Base-by-base conservation (phyloP, 495 filamentous ascomycete species). In the Trichoderma parareesei region DNA sequence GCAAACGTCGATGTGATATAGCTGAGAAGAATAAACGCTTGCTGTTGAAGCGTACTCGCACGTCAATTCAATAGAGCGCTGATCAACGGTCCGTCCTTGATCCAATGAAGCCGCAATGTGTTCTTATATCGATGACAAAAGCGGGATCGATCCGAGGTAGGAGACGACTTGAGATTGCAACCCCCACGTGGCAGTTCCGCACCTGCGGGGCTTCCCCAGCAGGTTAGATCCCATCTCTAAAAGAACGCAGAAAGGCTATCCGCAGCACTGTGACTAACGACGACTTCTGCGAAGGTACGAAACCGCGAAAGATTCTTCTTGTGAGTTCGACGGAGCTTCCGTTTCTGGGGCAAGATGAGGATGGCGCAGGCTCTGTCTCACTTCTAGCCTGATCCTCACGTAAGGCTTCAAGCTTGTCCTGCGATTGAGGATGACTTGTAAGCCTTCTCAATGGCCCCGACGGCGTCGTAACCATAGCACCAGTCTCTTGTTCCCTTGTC, bases 181-280 rank as follows among this genome's bases (percentile, higher is more conserved):
- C 53, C 53, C 53, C 53, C 53, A 57, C 53, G 53, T 57, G 53
- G 53, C 53, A 57, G 37, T 57, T 57, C 53, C 53, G 53, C 53
- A 57, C 33, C 37, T 13, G 20, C 53, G 53, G 53, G 53, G 53
- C 33, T 57, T 57, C 53, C 53, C 37, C 53, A 37, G 20, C 20
- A 10, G 9, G 53, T 57, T 57, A 57, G 53, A 57, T 27, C 53
- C n/a, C 33, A 61, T 59, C 35, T 60, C 65, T 63, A 69, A 64
- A 46, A 40, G 35, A 27, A 38, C 46, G 46, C 46, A 49, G 46
- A n/a, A 20, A 20, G 18, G 2, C 7, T 46, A n/a, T 46, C 43
- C 16, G 7, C n/a, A 49, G 9, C 2, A 20, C 16, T 18, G 5
- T 18, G 6, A 41, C 40, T 6, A 11, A 6, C 40, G 11, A 41